A percentile compares a stretch with the other conserved stretches of the same genome.
Conservation (phyloP, 2,329 filamentous ascomycete genomes). For the Trichoderma gracile region DNA sequence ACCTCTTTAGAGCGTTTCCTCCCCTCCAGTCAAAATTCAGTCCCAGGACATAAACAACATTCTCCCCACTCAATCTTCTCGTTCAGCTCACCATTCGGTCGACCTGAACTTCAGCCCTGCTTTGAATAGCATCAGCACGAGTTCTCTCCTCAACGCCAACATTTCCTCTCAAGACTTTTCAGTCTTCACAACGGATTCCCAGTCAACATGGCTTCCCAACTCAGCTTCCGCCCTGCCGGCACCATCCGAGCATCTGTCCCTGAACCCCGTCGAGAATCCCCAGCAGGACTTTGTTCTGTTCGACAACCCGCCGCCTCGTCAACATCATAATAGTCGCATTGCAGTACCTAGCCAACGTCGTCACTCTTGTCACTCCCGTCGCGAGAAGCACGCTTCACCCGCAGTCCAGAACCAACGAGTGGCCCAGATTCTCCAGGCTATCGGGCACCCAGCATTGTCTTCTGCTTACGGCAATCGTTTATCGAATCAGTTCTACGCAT, state of each 20-base stretch:
- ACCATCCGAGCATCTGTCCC: slow-evolving; percentile 58
- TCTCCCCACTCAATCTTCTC: slow-evolving; percentile 50
- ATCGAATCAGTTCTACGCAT: slow-evolving; percentile 64
- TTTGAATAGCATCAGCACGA: slow-evolving; percentile 57
- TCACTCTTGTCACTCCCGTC: slow-evolving; percentile 51
- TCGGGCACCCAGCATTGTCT: slow-evolving; percentile 57
- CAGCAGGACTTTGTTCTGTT: slow-evolving; percentile 80
- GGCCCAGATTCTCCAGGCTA: slow-evolving; percentile 59
- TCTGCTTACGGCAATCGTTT: slow-evolving; percentile 59
- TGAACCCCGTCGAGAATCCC: slow-evolving; percentile 51
- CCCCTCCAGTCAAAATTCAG: slow-evolving; percentile 55
- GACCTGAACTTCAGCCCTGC: slow-evolving; percentile 69
- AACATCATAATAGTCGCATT: slow-evolving; percentile 42
- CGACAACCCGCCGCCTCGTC: slow-evolving; percentile 52
- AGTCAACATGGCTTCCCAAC: slow-evolving; percentile 79
- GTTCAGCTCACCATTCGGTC: slow-evolving; percentile 58
- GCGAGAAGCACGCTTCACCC: slow-evolving; percentile 42
- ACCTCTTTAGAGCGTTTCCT: slow-evolving; percentile 43
- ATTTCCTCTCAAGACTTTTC: slow-evolving; percentile 65
- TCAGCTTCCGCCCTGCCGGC: slow-evolving; percentile 64
- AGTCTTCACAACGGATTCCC: slow-evolving; percentile 83
- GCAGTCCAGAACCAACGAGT: slow-evolving; percentile 60
- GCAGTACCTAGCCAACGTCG: slow-evolving; percentile 46
- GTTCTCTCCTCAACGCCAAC: slow-evolving; percentile 57
- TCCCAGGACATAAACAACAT: slow-evolving; percentile 45